Base-by-base conservation (phyloP, 2,329 filamentous ascomycete genomes). In the Phyllosticta capitalensis region DNA sequence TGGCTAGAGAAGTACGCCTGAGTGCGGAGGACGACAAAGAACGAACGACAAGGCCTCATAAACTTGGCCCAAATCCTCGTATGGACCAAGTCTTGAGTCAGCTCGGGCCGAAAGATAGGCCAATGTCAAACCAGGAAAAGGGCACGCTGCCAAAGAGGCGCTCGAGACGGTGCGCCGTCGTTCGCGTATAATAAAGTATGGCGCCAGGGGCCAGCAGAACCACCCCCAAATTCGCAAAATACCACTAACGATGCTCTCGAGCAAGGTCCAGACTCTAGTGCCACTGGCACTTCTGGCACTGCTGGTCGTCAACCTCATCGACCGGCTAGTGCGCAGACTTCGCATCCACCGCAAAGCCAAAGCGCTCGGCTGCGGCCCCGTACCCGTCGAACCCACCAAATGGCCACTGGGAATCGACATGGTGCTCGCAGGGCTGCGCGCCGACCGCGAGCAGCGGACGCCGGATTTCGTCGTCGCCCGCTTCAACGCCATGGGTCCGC, bases 321-420 rank as follows among this genome's bases (percentile, higher is more conserved):
- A 54, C 28, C 12, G 28, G 3, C 7, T 54, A 2, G 28, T 54
- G n/a, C 28, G 53, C 3, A 5, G 28, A 4, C n/a, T 38, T 10
- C 53, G 38, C 17, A 21, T 28, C n/a, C 3, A 9, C 5, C 22
- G 28, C 9, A 54, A 45, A 38, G 53, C 53, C 28, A 21, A 38
- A n/a, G 28, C 30, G 20, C 21, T 45, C n/a, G 53, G 53, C 19
- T 54, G 53, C 19, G 12, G 17, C 26, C 53, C 53, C 26, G 53
- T 54, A 7, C 53, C 53, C 9, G 26, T 54, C 28, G 53, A 54
- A n/a, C 28, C 30, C 20, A 54, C 53, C 9, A n/a, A 20, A 19
- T 54, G 53, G 53, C 53, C 53, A 19, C 53, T 54, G 53, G 53
- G 53, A 5, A 54, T 54, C 24, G 53, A 54, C 28, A 54, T 54